Evolutionary conservation across 176 grass and related monocot species (phyloP).

Genomic region (Aegilops speltoides): DNA sequence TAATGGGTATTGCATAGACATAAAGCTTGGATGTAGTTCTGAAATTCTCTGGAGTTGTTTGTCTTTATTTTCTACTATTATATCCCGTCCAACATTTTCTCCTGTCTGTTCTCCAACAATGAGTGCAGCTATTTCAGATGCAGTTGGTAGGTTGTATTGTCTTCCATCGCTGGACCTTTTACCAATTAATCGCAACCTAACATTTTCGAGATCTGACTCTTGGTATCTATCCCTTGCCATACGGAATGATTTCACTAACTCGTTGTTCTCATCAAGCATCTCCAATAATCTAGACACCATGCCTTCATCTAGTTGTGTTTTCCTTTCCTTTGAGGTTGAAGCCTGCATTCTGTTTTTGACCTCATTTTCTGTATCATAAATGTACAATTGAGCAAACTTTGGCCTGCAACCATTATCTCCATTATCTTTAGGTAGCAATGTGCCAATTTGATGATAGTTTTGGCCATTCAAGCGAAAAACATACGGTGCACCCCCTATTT

Average conservation of each 20-base stretch:
- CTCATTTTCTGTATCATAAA: constrained; percentile 33
- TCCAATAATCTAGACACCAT: neutral
- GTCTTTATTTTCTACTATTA: constrained; percentile 30
- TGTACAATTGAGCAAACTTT: constrained; percentile 19
- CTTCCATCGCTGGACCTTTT: neutral
- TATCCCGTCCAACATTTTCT: neutral
- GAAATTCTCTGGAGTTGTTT: constrained; percentile 4
- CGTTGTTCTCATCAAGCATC: constrained; percentile 31
- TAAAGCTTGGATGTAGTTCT: constrained; percentile 22
- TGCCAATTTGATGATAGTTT: constrained; percentile 33
- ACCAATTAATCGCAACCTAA: neutral
- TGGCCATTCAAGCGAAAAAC: neutral
- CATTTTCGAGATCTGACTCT: neutral
- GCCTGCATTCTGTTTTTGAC: constrained; percentile 8
- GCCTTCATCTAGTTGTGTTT: neutral
- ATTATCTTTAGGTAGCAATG: neutral
- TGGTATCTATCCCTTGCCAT: constrained; percentile 22
- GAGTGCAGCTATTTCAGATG: neutral
- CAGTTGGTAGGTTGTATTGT: constrained; percentile 15
- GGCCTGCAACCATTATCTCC: neutral
- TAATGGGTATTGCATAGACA: constrained; percentile 38
- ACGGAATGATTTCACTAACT: constrained; percentile 21
- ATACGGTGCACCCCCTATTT: constrained; percentile 13
- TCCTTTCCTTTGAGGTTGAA: neutral
- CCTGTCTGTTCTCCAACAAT: neutral